A percentile compares a stretch with the other conserved stretches of the same genome.
These are phyloP conservation scores for Monotropa hypopitys DNA, from an alignment of 179 eudicot species.

Conservation along the genomic window DNA sequence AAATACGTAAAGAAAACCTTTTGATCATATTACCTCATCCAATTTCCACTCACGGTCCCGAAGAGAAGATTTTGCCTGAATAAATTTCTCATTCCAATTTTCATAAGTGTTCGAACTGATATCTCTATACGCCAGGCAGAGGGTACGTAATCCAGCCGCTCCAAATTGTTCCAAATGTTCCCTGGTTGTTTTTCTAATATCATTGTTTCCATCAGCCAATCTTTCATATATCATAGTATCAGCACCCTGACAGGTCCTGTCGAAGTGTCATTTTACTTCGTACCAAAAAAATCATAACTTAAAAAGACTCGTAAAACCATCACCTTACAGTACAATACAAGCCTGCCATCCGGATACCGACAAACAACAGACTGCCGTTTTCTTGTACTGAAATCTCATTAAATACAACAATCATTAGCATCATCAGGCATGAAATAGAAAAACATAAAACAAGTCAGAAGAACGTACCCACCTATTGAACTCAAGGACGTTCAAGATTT, in stretches of 20 bases:
- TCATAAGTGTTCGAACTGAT: constrained; percentile 55
- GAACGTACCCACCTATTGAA: constrained; percentile 62
- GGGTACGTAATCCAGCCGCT: constrained; percentile 85
- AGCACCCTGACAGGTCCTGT: constrained; percentile 58
- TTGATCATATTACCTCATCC: constrained; percentile 52
- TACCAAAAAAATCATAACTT: not conserved
- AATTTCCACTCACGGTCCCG: constrained; percentile 87
- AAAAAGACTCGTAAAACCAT: constrained; percentile 4
- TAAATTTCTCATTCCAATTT: constrained; percentile 83
- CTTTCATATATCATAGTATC: constrained; percentile 92
- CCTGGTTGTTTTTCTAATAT: constrained; percentile 48
- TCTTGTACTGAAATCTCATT: constrained; percentile 48
- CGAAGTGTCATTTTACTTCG: constrained; percentile 3
- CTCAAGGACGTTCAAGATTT: constrained; percentile 89
- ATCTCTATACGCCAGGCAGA: constrained; percentile 80
- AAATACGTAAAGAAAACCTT: not conserved
- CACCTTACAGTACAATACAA: constrained; percentile 95
- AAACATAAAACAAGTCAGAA: constrained; percentile 2
- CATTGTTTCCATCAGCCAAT: constrained; percentile 49
- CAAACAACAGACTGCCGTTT: constrained; percentile 97
- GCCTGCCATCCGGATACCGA: constrained; percentile 83
- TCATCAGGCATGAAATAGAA: not conserved
- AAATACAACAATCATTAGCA: constrained; percentile 14
- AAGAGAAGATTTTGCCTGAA: constrained; percentile 89
- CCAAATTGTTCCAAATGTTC: constrained; percentile 95